Conservation (phyloP, 306 rosid species). For the Delonix regia region DNA sequence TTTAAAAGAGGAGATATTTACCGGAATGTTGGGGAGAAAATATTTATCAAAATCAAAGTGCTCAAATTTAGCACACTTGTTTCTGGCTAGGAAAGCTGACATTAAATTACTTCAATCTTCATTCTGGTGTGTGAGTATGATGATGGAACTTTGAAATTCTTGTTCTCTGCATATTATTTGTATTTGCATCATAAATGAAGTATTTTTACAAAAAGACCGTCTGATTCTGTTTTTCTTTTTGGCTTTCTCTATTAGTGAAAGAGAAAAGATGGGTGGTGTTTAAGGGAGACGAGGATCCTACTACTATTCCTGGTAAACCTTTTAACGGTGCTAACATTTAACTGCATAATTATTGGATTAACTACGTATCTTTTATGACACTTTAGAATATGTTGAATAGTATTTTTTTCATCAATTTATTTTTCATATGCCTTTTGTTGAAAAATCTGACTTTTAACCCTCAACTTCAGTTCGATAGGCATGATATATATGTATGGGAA, state of each 20-base stretch:
- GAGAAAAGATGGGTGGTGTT: slow-evolving; percentile 97
- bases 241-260: slow-evolving; percentile 63
- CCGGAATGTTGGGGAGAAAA: not conserved
- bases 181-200: not conserved
- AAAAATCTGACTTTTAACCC: not conserved
- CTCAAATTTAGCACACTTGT: not conserved
- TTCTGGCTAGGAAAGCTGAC: not conserved
- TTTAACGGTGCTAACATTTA: slow-evolving; percentile 24
- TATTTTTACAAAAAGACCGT: slow-evolving; percentile 7
- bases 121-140: slow-evolving; percentile 5
- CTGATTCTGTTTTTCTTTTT: slow-evolving; percentile 38
- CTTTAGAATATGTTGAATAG: not conserved
- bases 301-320: slow-evolving; percentile 80
- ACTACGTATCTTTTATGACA: not conserved
- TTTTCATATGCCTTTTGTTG: not conserved
- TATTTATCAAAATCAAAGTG: not conserved
- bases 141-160: slow-evolving; percentile 22
- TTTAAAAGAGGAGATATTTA: slow-evolving; percentile 12
- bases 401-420: slow-evolving; percentile 9
- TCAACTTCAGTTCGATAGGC: slow-evolving; percentile 4
- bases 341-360: slow-evolving; percentile 15
- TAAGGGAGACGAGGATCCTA: slow-evolving; percentile 91
- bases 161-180: not conserved
- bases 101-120: slow-evolving; percentile 11
- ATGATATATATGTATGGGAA: not conserved